phyloP scores from a whole-genome alignment of 1,284 basidiomycete genomes.

The Trichosporon sp. region DNA sequence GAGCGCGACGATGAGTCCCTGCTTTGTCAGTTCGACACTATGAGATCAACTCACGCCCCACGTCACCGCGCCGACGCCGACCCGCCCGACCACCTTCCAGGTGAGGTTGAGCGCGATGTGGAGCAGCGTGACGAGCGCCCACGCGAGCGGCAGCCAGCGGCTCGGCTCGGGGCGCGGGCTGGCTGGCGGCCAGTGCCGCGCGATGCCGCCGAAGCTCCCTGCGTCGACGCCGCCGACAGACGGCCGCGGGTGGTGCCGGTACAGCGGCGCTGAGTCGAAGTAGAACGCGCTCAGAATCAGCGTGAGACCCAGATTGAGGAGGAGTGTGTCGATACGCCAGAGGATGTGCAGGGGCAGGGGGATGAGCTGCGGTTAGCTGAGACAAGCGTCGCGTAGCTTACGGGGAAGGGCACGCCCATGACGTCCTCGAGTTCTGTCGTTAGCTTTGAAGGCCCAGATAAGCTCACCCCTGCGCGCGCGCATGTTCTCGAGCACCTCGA shows the following conservation, averaged over 20 bases:
- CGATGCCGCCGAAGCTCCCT: not conserved
- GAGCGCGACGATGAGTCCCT: slow-evolving; percentile 48
- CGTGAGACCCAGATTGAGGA: slow-evolving; percentile 51
- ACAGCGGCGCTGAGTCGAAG: slow-evolving; percentile 46
- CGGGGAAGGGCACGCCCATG: slow-evolving; percentile 45
- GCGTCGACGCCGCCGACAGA: not conserved
- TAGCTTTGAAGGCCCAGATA: not conserved
- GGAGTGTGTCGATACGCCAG: slow-evolving; percentile 49
- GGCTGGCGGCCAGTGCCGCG: slow-evolving; percentile 13
- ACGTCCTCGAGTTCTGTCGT: slow-evolving; percentile 44
- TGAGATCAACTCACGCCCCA: slow-evolving; percentile 45
- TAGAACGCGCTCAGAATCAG: slow-evolving; percentile 47
- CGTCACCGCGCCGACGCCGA: slow-evolving; percentile 47
- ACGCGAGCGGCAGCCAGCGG: slow-evolving; percentile 28
- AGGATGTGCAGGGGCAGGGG: slow-evolving; percentile 46
- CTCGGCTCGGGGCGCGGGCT: slow-evolving; percentile 30
- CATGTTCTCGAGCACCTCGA: slow-evolving; percentile 46
- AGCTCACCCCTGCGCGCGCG: slow-evolving; percentile 38
- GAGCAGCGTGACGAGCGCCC: slow-evolving; percentile 32
- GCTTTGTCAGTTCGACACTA: slow-evolving; percentile 2
- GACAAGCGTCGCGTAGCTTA: slow-evolving; percentile 17
- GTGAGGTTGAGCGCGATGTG: slow-evolving; percentile 40
- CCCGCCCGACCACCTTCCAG: slow-evolving; percentile 45
- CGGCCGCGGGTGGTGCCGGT: slow-evolving; percentile 24
- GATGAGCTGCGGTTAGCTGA: slow-evolving; percentile 35